Evolutionary conservation across 108 stramenopile species (phyloP).

Genomic region (Aurantiochytrium sp.): DNA sequence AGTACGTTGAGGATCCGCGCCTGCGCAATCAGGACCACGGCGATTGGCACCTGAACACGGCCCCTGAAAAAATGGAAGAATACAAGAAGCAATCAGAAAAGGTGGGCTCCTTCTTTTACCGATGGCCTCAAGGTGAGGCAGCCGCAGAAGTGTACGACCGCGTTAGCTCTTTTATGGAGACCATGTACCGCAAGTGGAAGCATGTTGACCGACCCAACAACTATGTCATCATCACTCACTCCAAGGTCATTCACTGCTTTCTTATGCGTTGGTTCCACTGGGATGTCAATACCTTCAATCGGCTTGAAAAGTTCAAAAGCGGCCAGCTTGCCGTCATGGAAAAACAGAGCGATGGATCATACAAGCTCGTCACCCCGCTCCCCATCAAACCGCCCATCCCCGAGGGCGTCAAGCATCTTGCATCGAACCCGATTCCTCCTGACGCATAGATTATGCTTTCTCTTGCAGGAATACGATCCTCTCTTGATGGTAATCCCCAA

Average conservation of each 20-base stretch:
- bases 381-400: neutral
- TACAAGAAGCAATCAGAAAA: constrained; percentile 63
- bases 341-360: neutral
- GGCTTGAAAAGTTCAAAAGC: constrained; percentile 75
- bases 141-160: constrained; percentile 81
- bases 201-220: constrained; percentile 37
- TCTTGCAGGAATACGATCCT: too few relatives aligned
- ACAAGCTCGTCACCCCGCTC: neutral
- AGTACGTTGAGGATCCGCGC: constrained; percentile 62
- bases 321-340: constrained; percentile 75
- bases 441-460: neutral
- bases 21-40: constrained; percentile 83
- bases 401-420: constrained; percentile 3
- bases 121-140: constrained; percentile 78
- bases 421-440: neutral
- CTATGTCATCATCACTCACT: constrained; percentile 75
- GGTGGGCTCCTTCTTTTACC: constrained; percentile 76
- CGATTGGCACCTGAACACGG: constrained; percentile 39
- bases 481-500: too few relatives aligned
- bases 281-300: constrained; percentile 69
- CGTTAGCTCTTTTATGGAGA: constrained; percentile 74
- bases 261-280: constrained; percentile 82
- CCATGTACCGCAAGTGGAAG: constrained; percentile 78
- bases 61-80: constrained; percentile 45
- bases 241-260: constrained; percentile 71